Conservation (phyloP, 2,329 filamentous ascomycete species). For the Coniella vitis region DNA sequence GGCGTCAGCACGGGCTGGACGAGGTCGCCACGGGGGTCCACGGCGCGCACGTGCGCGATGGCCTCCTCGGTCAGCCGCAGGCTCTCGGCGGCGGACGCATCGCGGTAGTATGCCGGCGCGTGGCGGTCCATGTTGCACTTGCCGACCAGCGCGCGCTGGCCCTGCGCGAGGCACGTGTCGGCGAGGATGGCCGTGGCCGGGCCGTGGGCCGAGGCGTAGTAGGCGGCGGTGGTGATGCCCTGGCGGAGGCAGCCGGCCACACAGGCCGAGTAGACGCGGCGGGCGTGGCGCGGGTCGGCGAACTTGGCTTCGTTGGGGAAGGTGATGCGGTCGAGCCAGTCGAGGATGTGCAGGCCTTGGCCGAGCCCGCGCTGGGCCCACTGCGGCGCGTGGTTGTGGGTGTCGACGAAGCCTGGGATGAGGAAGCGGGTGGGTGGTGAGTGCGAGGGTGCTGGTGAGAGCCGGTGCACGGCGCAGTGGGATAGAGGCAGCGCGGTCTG, state of each 20-base stretch:
- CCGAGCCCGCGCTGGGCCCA: constrained; percentile 43
- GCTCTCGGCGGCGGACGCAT: constrained; percentile 38
- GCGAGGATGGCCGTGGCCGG: constrained; percentile 51
- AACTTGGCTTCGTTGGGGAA: constrained; percentile 60
- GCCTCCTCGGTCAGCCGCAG: constrained; percentile 42
- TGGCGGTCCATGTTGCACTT: constrained; percentile 58
- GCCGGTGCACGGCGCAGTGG: constrained; percentile 21
- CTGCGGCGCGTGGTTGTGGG: constrained; percentile 61
- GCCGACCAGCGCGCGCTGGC: constrained; percentile 54
- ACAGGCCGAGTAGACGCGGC: constrained; percentile 41
- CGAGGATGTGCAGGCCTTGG: constrained; percentile 46
- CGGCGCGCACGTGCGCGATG: constrained; percentile 37
- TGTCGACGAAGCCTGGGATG: constrained; percentile 57
- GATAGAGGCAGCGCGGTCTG: constrained; percentile 12
- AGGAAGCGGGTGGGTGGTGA: constrained; percentile 36
- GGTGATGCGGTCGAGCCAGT: constrained; percentile 59
- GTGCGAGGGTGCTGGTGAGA: constrained; percentile 24
- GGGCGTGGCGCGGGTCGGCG: constrained; percentile 44
- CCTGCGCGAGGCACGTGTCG: constrained; percentile 42
- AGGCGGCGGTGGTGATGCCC: constrained; percentile 55
- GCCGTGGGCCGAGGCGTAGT: constrained; percentile 51
- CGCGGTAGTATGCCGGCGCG: constrained; percentile 47
- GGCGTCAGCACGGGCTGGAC: constrained; percentile 49
- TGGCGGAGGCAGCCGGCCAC: constrained; percentile 54
- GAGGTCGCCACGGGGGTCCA: constrained; percentile 38